Base-by-base conservation (phyloP, 2,329 filamentous ascomycete genomes). In the Aspergillus oerlinghausenensis region DNA sequence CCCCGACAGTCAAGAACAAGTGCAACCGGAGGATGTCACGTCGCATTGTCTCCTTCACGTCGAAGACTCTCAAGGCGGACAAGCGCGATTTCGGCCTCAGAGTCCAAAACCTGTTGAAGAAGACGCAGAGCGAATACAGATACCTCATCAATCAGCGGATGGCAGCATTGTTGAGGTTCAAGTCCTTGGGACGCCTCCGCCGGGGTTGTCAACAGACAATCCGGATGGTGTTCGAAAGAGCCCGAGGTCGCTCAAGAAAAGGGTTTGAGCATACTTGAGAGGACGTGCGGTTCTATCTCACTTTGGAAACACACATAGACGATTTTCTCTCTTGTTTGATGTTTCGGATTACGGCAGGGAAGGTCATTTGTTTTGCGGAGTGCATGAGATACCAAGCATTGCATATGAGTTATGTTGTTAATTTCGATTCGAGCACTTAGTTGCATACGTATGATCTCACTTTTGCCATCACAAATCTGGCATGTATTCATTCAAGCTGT, bases 1-100 rank as follows among this genome's bases (percentile, higher is more conserved):
- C 19, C 68, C 66, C 2, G 64, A 70, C 50, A 72, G 69, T 40
- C 70, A 73, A 55, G 66, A 71, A 29, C 55, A 50, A 42, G 50
- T 35, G 40, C 43, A 43, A 17, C 14, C 14, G 32, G 40, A 11
- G 40, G 2, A 23, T 43, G 19, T 11, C 3, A 43, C n/a, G 10
- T 43, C 40, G 21, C 40, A 8, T 23, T 4, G 10, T 21, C n/a
- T 43, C 21, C n/a, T 43, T 43, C n/a, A 14, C 10, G 21, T 25
- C 6, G 43, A 26, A 23, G 43, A 47, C 8, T 23, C 14, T 19
- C 51, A 35, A 29, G 28, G 17, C 26, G 9, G 43, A 7, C 19
- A 26, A 26, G 19, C 43, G 21, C 43, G 5, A 23, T 14, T 11
- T 14, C 21, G 17, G 43, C 43, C 4, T 6, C 43, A 47, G 23